Base-by-base conservation (phyloP, 2,329 filamentous ascomycete genomes). In the Aspergillus sp. region DNA sequence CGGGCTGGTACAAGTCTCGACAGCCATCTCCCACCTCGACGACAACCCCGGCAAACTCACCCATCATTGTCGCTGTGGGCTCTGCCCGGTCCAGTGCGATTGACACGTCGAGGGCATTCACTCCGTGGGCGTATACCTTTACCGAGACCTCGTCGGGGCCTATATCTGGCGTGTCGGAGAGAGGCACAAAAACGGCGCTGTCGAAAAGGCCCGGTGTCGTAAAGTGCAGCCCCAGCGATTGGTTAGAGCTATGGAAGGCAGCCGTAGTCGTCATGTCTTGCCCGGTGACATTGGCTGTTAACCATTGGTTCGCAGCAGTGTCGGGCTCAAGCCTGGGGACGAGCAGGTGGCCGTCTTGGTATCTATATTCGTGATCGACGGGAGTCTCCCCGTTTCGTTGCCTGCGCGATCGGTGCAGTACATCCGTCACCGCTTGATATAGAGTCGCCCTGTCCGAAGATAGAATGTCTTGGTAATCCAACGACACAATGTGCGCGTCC, bases 11-110 rank as follows among this genome's bases (percentile, higher is more conserved):
- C 23, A 19, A 4, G 19, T 43, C 22, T 6, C 15, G 9, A 17
- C 25, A 38, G 9, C 19, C 17, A 15, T 47, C 50, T 31, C 55
- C 55, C 11, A 51, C 46, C 4, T n/a, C 55, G 17, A 45, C n/a
- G 30, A 58, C 43, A 7, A 45, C 25, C 28, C 55, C 55, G 17
- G 55, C 34, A 22, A 41, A 58, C 30, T 58, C 55, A 2, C 55
- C 55, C 13, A 58, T 17, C 30, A 41, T 58, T 11, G 41, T 9
- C 9, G 43, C 38, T 9, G 41, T 31, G 11, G 46, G 38, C 17
- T 51, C 47, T 11, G 25, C 47, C 0, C 55, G 25, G 19, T 48
- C 55, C 15, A 58, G 19, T 11, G 38, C 38, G 8, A 58, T 23
- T 9, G 9, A 31, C 8, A 58, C 30, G 46, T 58, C 55, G 15